phyloP scores from a whole-genome alignment of 345 rosid genomes.

The Corymbia maculata region DNA sequence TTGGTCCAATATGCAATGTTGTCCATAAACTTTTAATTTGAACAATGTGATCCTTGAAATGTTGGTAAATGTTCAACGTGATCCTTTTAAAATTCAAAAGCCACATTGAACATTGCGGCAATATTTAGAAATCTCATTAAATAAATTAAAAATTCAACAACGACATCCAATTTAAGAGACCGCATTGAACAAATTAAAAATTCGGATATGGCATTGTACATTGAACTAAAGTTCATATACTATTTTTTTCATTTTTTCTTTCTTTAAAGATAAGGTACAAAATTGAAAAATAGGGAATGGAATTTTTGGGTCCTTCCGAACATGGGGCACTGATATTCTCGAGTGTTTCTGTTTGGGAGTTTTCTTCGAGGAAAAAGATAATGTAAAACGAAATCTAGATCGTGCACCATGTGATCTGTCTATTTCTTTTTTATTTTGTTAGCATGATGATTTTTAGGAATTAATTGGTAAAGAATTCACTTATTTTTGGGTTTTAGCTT shows the following conservation, averaged over 20 bases:
- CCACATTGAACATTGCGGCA: accelerated
- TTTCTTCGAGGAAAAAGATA: not conserved
- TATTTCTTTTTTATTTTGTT: not conserved
- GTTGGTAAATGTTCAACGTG: not conserved
- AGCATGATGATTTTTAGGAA: not conserved
- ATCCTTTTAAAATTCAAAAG: not conserved
- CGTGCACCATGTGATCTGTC: not conserved
- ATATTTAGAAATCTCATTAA: accelerated
- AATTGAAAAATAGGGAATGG: not conserved
- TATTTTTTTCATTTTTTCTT: not conserved
- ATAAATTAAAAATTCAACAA: not conserved
- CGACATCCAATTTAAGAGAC: not conserved
- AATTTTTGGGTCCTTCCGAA: not conserved
- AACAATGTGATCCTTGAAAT: accelerated
- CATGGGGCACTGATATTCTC: not conserved
- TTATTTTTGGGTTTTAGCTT: not conserved
- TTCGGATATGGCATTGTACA: accelerated
- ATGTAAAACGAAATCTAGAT: not conserved
- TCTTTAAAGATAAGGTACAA: not conserved
- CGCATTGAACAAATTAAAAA: not conserved
- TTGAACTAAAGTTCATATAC: not conserved
- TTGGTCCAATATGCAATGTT: accelerated
- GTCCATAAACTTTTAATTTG: not conserved
- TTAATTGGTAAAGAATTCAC: not conserved
- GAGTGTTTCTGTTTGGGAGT: not conserved